Base-by-base conservation (phyloP, 768 basidiomycete genomes). In the Piloderma croceum region DNA sequence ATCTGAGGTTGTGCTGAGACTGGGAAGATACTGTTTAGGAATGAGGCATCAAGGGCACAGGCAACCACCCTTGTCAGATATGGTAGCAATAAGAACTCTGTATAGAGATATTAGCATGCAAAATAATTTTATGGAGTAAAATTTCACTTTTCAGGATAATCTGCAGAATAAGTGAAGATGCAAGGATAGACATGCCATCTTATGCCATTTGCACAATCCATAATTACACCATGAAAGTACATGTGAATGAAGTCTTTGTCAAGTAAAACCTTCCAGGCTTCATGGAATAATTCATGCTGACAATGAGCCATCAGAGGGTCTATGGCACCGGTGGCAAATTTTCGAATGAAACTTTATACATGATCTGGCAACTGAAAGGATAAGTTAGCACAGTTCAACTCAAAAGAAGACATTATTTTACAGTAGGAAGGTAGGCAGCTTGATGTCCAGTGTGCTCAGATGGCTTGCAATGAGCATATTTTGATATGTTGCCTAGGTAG, bases 121-220 rank as follows among this genome's bases (percentile, higher is more conserved):
- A n/a, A n/a, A n/a, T n/a, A n/a, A n/a, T n/a, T n/a, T n/a, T n/a
- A n/a, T n/a, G n/a, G n/a, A n/a, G n/a, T n/a, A n/a, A 45, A 39
- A 27, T 33, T 59, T 42, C 43, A 71, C 67, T 67, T 67, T 39
- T 70, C 68, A 5, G 63, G 66, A 44, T 69, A 70, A 48, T 66
- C 65, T 10, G 65, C 64, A 0, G 64, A 59, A 33, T 64, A 64
- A 2, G 60, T 62, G 32, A 63, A 60, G 7, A 69, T 34, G 2
- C 59, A 46, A 6, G 61, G 61, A 46, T 54, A 66, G 4, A 67
- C 35, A 11, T 55, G 50, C 1, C 64, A 53, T 11, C 41, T 11
- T 6, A 65, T 46, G 1, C 59, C 58, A 53, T 68, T 65, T 7
- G 21, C 19, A 35, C 59, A 67, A 6, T 34, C 24, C 0, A 65